phyloP scores from a whole-genome alignment of 2,329 filamentous ascomycete genomes.

The Arachnomyces sp. region DNA sequence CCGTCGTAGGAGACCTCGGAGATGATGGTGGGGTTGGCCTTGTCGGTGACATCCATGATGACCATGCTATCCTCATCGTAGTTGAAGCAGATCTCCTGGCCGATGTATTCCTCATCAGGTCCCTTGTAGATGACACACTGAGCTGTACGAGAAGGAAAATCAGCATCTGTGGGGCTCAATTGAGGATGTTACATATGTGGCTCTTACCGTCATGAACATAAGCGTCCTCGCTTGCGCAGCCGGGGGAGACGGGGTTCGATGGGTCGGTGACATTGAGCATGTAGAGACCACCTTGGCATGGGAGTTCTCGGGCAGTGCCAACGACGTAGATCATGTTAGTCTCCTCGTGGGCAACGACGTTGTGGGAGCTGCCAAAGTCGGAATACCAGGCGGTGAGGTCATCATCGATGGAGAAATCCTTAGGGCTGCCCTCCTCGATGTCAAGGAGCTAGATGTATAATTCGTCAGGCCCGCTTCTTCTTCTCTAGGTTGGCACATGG shows the following conservation, averaged over 20 bases:
- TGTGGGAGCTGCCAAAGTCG: conserved; percentile 42
- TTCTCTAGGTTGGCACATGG: background rate
- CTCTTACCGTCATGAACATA: conserved; percentile 49
- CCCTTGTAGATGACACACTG: conserved; percentile 51
- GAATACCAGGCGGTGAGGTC: conserved; percentile 37
- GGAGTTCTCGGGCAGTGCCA: conserved; percentile 36
- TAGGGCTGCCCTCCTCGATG: conserved; percentile 36
- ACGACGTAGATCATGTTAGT: conserved; percentile 38
- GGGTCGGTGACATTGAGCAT: conserved; percentile 51
- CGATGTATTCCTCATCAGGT: conserved; percentile 41
- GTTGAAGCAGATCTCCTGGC: conserved; percentile 48
- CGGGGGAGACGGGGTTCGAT: conserved; percentile 44
- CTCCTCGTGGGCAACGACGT: conserved; percentile 47
- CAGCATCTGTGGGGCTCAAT: background rate
- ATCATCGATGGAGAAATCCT: conserved; percentile 34
- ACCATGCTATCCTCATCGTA: conserved; percentile 40
- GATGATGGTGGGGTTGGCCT: conserved; percentile 20
- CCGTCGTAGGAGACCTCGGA: background rate
- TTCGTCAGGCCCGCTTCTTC: background rate
- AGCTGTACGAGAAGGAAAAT: conserved; percentile 17
- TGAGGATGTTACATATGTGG: background rate
- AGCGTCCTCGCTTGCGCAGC: conserved; percentile 48
- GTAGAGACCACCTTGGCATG: conserved; percentile 48
- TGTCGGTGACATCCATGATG: conserved; percentile 16
- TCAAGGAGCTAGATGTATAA: conserved; percentile 35